Evolutionary conservation across 2,329 filamentous ascomycete genomes (phyloP).

Genomic region (Fonsecaea erecta): DNA sequence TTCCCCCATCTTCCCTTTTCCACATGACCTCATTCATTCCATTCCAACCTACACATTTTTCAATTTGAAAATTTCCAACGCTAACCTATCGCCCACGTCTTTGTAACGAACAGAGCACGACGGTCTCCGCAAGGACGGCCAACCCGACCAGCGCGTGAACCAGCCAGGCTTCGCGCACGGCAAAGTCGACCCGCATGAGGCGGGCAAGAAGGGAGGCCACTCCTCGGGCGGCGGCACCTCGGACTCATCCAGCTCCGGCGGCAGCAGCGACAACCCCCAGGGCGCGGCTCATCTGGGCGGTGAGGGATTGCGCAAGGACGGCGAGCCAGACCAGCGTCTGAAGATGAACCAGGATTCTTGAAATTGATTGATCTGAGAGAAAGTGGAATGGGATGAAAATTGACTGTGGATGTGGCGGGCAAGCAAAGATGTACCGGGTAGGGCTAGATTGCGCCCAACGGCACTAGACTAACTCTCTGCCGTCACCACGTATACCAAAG

Average conservation of each 20-base stretch:
- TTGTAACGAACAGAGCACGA: conserved; percentile 29
- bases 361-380: background rate
- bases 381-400: background rate
- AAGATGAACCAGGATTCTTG: conserved; percentile 28
- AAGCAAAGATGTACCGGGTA: background rate
- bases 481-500: background rate
- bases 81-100: background rate
- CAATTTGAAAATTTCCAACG: background rate
- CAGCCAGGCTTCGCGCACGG: conserved; percentile 34
- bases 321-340: conserved; percentile 34
- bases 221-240: conserved; percentile 19
- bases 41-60: no score
- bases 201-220: conserved; percentile 35
- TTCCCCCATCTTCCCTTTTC: no score
- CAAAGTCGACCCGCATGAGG: conserved; percentile 37
- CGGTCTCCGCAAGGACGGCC: conserved; percentile 36
- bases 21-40: no score
- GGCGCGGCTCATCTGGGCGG: conserved; percentile 26
- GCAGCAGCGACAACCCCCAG: conserved; percentile 19
- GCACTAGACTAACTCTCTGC: background rate
- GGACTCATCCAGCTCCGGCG: conserved; percentile 3
- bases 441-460: no score
- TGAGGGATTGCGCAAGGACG: conserved; percentile 33
- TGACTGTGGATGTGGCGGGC: background rate
- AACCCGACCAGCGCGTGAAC: conserved; percentile 31